These are phyloP conservation scores for Gynochthodes officinalis DNA, from an alignment of 257 asterid genomes.

Conservation along the genomic window DNA sequence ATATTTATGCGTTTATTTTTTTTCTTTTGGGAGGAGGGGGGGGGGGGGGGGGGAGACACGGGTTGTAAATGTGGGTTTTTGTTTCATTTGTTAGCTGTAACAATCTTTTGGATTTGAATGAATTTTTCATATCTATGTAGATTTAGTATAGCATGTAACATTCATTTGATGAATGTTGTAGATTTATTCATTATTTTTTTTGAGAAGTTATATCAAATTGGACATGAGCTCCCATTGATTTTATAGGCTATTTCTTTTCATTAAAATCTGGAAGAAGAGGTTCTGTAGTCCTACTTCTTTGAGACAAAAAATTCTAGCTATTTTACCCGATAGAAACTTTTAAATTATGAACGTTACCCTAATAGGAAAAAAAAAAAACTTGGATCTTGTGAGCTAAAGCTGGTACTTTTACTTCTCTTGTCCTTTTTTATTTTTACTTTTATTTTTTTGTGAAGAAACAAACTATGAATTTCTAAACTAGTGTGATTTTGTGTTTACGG, in stretches of 20 bases:
- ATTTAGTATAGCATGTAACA: background rate
- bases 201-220: too few species aligned
- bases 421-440: too few species aligned
- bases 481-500: background rate
- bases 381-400: slow-evolving; percentile 1
- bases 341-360: too few species aligned
- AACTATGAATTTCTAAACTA: background rate
- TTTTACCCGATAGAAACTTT: background rate
- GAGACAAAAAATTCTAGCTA: background rate
- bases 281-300: background rate
- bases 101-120: background rate
- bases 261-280: background rate
- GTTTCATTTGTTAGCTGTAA: too few species aligned
- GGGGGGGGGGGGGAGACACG: too few species aligned
- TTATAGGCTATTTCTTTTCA: background rate
- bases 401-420: background rate
- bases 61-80: background rate
- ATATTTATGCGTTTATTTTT: background rate
- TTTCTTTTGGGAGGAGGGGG: too few species aligned
- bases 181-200: too few species aligned
- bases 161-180: too few species aligned
- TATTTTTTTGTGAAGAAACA: too few species aligned
- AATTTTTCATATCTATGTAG: background rate
- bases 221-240: background rate
- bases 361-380: too few species aligned